These are phyloP conservation scores for Cladophialophora yegresii DNA, from an alignment of 2,329 filamentous ascomycete genomes.

Conservation along the genomic window DNA sequence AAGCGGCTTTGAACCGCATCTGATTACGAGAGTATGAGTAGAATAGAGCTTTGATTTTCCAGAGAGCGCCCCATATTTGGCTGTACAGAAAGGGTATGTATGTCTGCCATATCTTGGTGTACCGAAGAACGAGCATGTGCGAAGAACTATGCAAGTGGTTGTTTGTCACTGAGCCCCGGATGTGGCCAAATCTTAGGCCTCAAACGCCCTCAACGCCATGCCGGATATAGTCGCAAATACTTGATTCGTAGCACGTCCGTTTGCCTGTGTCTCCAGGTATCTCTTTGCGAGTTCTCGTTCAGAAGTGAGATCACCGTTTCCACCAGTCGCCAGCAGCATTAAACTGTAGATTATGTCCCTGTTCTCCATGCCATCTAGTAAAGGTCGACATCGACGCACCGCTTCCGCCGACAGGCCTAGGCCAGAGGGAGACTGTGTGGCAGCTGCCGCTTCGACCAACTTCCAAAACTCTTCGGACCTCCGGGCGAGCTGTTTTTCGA, in stretches of 20 bases:
- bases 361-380: conserved; percentile 80
- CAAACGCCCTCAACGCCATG: conserved; percentile 35
- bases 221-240: conserved; percentile 34
- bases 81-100: conserved; percentile 5
- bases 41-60: neutral
- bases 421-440: conserved; percentile 53
- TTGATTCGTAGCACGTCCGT: conserved; percentile 33
- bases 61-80: neutral
- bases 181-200: conserved; percentile 6
- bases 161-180: neutral
- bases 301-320: conserved; percentile 29
- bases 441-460: conserved; percentile 70
- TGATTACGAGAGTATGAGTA: neutral
- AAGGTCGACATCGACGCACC: conserved; percentile 35
- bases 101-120: neutral
- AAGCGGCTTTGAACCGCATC: neutral
- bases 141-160: neutral
- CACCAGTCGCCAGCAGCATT: conserved; percentile 32
- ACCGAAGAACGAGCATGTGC: neutral
- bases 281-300: conserved; percentile 32
- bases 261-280: conserved; percentile 30
- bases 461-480: conserved; percentile 82
- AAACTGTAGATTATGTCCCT: conserved; percentile 89
- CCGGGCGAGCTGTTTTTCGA: conserved; percentile 56
- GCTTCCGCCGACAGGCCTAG: conserved; percentile 19